Evolutionary conservation across 345 rosid species (phyloP), one percentile per base, ranked within the genome.

Genomic region (Anacardium occidentale): DNA sequence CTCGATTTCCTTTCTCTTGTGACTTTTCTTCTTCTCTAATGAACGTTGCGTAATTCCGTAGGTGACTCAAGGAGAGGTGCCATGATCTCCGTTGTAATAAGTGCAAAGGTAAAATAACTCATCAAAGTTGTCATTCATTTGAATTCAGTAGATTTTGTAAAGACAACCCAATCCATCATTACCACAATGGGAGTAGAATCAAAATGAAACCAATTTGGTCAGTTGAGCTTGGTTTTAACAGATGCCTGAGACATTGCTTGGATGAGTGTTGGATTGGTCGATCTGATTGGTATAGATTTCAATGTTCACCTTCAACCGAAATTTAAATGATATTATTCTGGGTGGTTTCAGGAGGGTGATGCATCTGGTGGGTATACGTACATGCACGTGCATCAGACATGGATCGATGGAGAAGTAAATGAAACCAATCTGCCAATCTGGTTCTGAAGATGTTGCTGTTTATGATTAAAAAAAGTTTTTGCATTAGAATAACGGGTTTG

Each of bases 361-460:
- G 67, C 65, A 65, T 52, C 61, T 0, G 79, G 80, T 2, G 84
- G 88, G n/a, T 73, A 76, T 45, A 83, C 76, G 53, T 90, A 85
- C 70, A 64, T 86, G 84, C 90, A 87, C 69, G 70, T 93, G 60
- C 80, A 90, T 70, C 87, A 91, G 78, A 90, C 87, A 37, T 93
- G 97, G 98, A 75, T 85, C 10, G 87, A 29, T 29, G 32, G 79
- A 77, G 87, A 83, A 69, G 76, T 76, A 17, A 82, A 48, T 66
- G 80, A 71, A 21, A 80, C 85, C 75, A 86, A 86, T 80, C 74
- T 66, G 57, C 80, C 84, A 25, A 40, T 79, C 69, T 88, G 91
- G 88, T 66, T 81, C 68, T 34, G 62, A 71, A 71, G 50, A 68
- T 80, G 42, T 37, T 37, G 42, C 42, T 37, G 8, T 37, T 37